phyloP scores from a whole-genome alignment of 495 filamentous ascomycete species.

The Aspergillus baeticus region DNA sequence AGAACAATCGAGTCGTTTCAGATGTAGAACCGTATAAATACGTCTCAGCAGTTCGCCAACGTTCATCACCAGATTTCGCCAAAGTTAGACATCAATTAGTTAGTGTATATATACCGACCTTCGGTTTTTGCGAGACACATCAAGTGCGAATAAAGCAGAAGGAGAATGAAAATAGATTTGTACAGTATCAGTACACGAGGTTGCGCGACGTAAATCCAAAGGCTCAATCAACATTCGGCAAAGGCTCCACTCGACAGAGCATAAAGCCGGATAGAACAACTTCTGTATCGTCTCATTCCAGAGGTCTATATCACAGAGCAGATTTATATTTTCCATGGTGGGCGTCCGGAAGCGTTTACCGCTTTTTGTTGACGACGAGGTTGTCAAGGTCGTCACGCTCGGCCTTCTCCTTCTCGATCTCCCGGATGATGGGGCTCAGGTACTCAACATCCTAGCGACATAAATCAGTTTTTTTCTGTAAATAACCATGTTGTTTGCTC shows the following conservation, averaged over 20 bases:
- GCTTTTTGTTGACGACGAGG: slow-evolving; percentile 62
- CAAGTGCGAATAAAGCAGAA: slow-evolving; percentile 17
- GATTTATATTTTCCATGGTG: slow-evolving; percentile 22
- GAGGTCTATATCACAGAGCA: slow-evolving; percentile 25
- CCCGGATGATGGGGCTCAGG: slow-evolving; percentile 74
- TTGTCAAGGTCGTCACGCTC: slow-evolving; percentile 84
- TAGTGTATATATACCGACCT: not conserved
- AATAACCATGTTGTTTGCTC: not conserved
- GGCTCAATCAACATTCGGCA: slow-evolving; percentile 19
- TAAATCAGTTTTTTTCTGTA: slow-evolving; percentile 20
- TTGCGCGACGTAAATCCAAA: slow-evolving; percentile 20
- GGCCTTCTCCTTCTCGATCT: slow-evolving; percentile 77
- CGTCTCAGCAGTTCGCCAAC: too few species aligned
- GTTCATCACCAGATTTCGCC: not conserved
- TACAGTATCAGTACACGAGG: slow-evolving; percentile 51
- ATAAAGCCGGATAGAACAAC: slow-evolving; percentile 19
- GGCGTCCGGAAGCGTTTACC: slow-evolving; percentile 28
- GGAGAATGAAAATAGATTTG: slow-evolving; percentile 44
- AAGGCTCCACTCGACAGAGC: slow-evolving; percentile 15
- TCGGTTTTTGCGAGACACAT: not conserved
- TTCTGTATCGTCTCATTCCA: slow-evolving; percentile 27
- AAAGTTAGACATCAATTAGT: not conserved
- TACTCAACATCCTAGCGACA: slow-evolving; percentile 68
- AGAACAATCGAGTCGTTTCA: not conserved
- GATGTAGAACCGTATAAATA: not conserved